Conservation (phyloP, 2,329 filamentous ascomycete genomes). For the Fusarium chuoi region DNA sequence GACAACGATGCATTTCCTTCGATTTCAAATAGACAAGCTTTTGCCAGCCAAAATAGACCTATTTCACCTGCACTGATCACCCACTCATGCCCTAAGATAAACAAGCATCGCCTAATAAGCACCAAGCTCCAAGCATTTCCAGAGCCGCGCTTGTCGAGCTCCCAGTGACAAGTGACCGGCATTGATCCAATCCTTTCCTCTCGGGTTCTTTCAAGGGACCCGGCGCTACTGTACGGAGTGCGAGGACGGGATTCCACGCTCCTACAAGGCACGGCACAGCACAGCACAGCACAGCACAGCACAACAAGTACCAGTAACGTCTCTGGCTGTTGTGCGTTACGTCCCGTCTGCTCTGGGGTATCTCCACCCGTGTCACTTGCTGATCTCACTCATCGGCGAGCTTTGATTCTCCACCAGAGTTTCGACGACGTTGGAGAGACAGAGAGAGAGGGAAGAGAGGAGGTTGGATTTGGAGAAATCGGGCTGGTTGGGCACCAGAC, state of each 20-base stretch:
- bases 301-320: no score
- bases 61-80: not conserved
- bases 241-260: conserved; percentile 7
- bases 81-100: not conserved
- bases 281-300: conserved; percentile 15
- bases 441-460: conserved; percentile 1
- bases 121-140: conserved; percentile 12
- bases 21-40: not conserved
- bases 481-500: conserved; percentile 23
- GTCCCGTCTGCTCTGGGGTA: conserved; percentile 17
- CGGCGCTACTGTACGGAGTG: not conserved
- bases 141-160: conserved; percentile 41
- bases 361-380: conserved; percentile 14
- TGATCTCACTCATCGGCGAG: conserved; percentile 25
- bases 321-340: not conserved
- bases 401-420: conserved; percentile 32
- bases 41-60: not conserved
- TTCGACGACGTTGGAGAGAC: conserved; percentile 23
- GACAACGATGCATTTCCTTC: not conserved
- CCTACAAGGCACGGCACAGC: conserved; percentile 14
- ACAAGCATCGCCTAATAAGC: not conserved
- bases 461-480: conserved; percentile 17
- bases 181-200: conserved; percentile 22
- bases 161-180: conserved; percentile 22
- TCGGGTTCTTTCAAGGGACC: conserved; percentile 17